Conservation (phyloP, 352 stramenopile species). For the Phytophthora sp. region DNA sequence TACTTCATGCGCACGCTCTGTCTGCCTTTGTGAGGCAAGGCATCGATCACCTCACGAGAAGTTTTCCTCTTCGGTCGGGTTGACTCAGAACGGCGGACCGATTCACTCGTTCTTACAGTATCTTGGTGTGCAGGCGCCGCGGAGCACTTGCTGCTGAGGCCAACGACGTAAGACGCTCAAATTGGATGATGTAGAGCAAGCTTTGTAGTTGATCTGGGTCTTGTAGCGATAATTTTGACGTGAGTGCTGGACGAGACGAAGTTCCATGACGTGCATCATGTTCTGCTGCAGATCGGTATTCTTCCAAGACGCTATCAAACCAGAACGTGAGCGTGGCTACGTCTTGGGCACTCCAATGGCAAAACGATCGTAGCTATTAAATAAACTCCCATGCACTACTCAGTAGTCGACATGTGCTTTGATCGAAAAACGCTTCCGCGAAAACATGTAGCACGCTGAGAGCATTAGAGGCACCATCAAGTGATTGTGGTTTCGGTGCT, state of each 20-base stretch:
- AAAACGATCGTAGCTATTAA: not conserved
- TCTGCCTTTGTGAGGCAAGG: not conserved
- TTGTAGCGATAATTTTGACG: not conserved
- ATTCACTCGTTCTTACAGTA: not conserved
- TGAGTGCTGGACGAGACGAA: not conserved
- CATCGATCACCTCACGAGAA: not conserved
- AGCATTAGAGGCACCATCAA: slow-evolving; percentile 11
- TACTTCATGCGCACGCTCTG: not conserved
- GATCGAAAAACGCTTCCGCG: slow-evolving; percentile 11
- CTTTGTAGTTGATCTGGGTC: not conserved
- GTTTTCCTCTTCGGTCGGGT: not conserved
- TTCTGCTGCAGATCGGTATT: not conserved
- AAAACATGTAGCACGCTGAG: slow-evolving; percentile 11
- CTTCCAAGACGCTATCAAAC: not conserved
- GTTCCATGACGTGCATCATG: not conserved
- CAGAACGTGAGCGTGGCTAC: not conserved
- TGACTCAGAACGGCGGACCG: not conserved
- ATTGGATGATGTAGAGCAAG: not conserved
- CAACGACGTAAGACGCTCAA: not conserved
- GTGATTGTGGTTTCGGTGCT: not conserved
- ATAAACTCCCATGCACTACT: not conserved
- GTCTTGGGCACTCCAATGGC: not conserved
- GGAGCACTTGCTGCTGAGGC: not conserved
- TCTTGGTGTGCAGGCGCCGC: too few relatives aligned
- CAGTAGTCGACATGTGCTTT: not conserved